Evolutionary conservation across 2,329 filamentous ascomycete genomes (phyloP).

Genomic region (Diaporthe helianthi): DNA sequence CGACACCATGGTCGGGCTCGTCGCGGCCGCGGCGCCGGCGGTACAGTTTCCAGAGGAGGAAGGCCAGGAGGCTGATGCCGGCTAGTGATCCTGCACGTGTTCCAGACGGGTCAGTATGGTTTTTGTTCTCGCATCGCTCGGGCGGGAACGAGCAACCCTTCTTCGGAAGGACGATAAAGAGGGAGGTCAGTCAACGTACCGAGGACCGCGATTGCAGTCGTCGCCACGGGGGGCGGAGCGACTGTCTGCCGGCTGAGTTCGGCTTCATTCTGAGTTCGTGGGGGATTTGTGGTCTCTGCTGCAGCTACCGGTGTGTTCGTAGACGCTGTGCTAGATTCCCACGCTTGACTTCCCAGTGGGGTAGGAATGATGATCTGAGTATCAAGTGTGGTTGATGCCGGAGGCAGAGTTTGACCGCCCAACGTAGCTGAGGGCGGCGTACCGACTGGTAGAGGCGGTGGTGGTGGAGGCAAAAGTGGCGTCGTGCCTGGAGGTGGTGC

Average conservation of each 20-base stretch:
- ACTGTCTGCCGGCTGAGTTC: neutral
- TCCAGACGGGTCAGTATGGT: conserved; percentile 2
- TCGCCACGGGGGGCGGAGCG: neutral
- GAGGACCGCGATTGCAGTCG: neutral
- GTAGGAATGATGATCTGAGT: neutral
- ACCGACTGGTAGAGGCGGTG: neutral
- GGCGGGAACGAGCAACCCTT: neutral
- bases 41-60: conserved; percentile 14
- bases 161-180: neutral
- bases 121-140: neutral
- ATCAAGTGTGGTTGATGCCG: neutral
- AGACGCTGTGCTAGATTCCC: neutral
- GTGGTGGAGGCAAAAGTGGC: neutral
- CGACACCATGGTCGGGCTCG: neutral
- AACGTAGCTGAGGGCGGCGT: conserved; percentile 1
- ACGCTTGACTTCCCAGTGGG: too few species aligned
- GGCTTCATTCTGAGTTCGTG: neutral
- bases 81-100: conserved; percentile 9
- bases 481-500: neutral
- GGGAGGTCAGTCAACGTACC: neutral
- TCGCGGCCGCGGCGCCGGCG: conserved; percentile 4
- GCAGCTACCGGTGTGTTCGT: conserved; percentile 2
- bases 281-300: conserved; percentile 1
- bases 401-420: neutral
- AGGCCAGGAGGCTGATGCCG: conserved; percentile 8